These are phyloP conservation scores for Lagenaria siceraria DNA, from an alignment of 306 rosid species.

Conservation along the genomic window DNA sequence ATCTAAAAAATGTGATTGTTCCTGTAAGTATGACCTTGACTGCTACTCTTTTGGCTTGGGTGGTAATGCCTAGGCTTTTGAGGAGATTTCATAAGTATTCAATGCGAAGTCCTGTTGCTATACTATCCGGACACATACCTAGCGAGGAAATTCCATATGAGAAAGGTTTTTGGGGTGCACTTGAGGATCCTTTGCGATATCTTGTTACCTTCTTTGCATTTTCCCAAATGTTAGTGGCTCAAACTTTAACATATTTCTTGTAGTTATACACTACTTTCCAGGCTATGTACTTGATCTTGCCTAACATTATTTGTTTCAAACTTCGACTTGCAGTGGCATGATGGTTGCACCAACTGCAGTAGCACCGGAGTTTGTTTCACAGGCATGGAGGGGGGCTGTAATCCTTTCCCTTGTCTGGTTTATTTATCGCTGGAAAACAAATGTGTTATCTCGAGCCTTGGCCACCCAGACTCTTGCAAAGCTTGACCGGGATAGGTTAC, in stretches of 20 bases:
- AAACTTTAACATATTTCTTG: slow-evolving; percentile 2
- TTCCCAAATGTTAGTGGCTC: slow-evolving; percentile 64
- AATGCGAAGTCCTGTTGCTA: slow-evolving; percentile 35
- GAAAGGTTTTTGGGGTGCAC: slow-evolving; percentile 85
- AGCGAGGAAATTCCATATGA: slow-evolving; percentile 51
- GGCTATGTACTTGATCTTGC: neutral
- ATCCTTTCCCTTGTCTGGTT: slow-evolving; percentile 80
- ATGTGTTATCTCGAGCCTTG: slow-evolving; percentile 41
- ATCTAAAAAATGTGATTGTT: slow-evolving; percentile 42
- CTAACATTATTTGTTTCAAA: neutral
- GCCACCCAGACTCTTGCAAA: slow-evolving; percentile 22
- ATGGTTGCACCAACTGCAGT: slow-evolving; percentile 84
- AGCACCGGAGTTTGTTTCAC: slow-evolving; percentile 53
- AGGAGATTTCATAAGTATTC: slow-evolving; percentile 67
- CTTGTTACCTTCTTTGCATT: slow-evolving; percentile 68
- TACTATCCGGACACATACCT: slow-evolving; percentile 26
- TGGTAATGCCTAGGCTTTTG: slow-evolving; percentile 72
- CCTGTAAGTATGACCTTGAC: slow-evolving; percentile 51
- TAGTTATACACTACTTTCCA: neutral
- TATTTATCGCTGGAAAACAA: slow-evolving; percentile 75
- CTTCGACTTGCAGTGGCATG: slow-evolving; percentile 52
- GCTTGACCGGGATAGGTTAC: slow-evolving; percentile 61
- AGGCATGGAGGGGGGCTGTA: slow-evolving; percentile 67
- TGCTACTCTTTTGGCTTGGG: slow-evolving; percentile 69
- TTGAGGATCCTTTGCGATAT: slow-evolving; percentile 84